A percentile compares a stretch with the other conserved stretches of the same genome.
Conservation (phyloP, 1,139 yeast species). For the Suhomyces atakaporum region DNA sequence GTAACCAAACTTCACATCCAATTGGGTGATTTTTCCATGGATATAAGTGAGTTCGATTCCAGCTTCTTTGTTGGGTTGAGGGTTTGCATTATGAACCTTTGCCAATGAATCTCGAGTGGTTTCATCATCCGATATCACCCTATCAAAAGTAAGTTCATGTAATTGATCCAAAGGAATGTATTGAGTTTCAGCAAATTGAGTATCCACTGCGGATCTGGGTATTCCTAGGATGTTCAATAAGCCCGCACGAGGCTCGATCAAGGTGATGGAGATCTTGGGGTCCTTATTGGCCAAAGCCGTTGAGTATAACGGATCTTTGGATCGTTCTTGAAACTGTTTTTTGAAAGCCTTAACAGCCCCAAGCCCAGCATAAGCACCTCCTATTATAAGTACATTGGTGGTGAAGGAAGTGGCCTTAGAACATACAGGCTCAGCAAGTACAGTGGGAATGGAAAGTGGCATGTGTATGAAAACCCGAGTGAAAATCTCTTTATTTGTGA, state of each 20-base stretch:
- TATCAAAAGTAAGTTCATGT: slow-evolving; percentile 33
- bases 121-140: slow-evolving; percentile 26
- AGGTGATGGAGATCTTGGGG: slow-evolving; percentile 35
- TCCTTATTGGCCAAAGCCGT: slow-evolving; percentile 13
- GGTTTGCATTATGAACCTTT: slow-evolving; percentile 13
- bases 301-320: slow-evolving; percentile 13
- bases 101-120: slow-evolving; percentile 18
- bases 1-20: slow-evolving; percentile 29
- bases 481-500: neutral
- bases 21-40: slow-evolving; percentile 42
- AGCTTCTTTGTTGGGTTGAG: slow-evolving; percentile 17
- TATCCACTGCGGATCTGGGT: slow-evolving; percentile 50
- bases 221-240: slow-evolving; percentile 54
- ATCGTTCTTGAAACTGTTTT: slow-evolving; percentile 26
- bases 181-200: slow-evolving; percentile 47
- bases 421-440: neutral
- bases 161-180: slow-evolving; percentile 37
- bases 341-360: slow-evolving; percentile 42
- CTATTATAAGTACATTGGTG: slow-evolving; percentile 46
- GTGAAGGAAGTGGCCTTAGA: slow-evolving; percentile 10
- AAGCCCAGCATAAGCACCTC: slow-evolving; percentile 56
- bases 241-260: slow-evolving; percentile 56
- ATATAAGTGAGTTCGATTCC: slow-evolving; percentile 32
- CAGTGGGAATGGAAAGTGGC: slow-evolving; percentile 13
- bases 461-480: neutral